A percentile compares a stretch with the other conserved stretches of the same genome.
phyloP scores from a whole-genome alignment of 2,329 filamentous ascomycete genomes.

The Penicillium olsonii region DNA sequence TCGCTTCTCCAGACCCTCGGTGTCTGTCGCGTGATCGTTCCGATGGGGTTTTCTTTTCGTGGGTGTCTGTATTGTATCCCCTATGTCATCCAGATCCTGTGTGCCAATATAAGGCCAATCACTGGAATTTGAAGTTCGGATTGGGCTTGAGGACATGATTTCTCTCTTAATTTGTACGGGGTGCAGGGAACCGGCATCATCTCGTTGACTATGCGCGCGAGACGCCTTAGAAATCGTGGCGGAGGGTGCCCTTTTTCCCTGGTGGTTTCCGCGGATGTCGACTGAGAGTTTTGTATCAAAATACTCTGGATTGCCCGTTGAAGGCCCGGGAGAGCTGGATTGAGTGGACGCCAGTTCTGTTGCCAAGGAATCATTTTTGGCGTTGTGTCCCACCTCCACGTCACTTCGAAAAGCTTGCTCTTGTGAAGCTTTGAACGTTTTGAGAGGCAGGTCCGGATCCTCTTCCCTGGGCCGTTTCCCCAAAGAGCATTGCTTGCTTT shows the following conservation, averaged over 20 bases:
- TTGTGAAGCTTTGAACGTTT: background rate
- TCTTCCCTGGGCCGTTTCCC: conserved; percentile 6
- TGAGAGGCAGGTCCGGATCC: background rate
- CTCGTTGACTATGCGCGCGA: conserved; percentile 1
- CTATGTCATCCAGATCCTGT: conserved; percentile 60
- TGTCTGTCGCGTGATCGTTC: conserved; percentile 4
- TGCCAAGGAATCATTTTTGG: conserved; percentile 1
- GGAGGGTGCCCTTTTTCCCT: conserved; percentile 21
- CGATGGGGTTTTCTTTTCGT: conserved; percentile 36
- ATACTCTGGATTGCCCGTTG: conserved; percentile 6
- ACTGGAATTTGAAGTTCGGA: conserved; percentile 11
- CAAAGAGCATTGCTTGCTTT: background rate
- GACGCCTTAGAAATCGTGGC: background rate
- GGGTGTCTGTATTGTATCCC: conserved; percentile 40
- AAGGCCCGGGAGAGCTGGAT: conserved; percentile 10
- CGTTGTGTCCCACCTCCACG: background rate
- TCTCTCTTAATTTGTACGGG: conserved; percentile 39
- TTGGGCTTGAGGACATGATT: conserved; percentile 35
- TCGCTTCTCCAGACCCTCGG: background rate
- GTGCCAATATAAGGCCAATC: conserved; percentile 52
- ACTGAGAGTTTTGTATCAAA: conserved; percentile 4
- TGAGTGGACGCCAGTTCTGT: conserved; percentile 19
- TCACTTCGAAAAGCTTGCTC: background rate
- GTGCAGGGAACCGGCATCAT: conserved; percentile 5
- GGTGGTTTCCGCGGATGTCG: conserved; percentile 17